phyloP scores from a whole-genome alignment of 495 filamentous ascomycete species.

The Xylaria venustula region DNA sequence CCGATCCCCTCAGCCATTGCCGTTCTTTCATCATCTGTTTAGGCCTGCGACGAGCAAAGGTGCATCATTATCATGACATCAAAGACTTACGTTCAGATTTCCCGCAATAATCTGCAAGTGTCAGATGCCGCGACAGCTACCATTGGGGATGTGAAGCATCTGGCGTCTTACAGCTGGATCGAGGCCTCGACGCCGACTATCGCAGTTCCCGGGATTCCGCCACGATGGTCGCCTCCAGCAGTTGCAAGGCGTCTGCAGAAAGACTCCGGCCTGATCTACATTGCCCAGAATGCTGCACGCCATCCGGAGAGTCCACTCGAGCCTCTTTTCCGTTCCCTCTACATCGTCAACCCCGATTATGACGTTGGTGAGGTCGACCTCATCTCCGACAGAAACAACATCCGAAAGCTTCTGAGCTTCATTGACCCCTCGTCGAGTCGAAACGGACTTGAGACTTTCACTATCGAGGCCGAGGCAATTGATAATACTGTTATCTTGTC shows the following conservation, averaged over 20 bases:
- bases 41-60: no score
- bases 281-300: constrained; percentile 40
- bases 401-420: constrained; percentile 50
- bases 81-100: background rate
- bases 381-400: constrained; percentile 49
- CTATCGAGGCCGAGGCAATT: constrained; percentile 40
- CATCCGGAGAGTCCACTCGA: constrained; percentile 44
- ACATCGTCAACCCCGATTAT: constrained; percentile 38
- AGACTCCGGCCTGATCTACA: constrained; percentile 35
- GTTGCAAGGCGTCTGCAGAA: constrained; percentile 23
- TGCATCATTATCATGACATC: no score
- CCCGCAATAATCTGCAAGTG: background rate
- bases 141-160: constrained; percentile 36
- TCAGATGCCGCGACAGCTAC: no score
- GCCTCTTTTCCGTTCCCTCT: constrained; percentile 48
- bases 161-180: constrained; percentile 51
- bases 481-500: constrained; percentile 40
- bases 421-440: constrained; percentile 24
- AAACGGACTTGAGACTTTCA: constrained; percentile 29
- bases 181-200: constrained; percentile 30
- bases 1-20: no score
- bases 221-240: constrained; percentile 32
- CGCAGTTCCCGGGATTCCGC: constrained; percentile 33
- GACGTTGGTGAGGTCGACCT: constrained; percentile 41
- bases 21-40: no score